phyloP scores from a whole-genome alignment of 805 yeast genomes.

The Metschnikowia chrysomelidarum region DNA sequence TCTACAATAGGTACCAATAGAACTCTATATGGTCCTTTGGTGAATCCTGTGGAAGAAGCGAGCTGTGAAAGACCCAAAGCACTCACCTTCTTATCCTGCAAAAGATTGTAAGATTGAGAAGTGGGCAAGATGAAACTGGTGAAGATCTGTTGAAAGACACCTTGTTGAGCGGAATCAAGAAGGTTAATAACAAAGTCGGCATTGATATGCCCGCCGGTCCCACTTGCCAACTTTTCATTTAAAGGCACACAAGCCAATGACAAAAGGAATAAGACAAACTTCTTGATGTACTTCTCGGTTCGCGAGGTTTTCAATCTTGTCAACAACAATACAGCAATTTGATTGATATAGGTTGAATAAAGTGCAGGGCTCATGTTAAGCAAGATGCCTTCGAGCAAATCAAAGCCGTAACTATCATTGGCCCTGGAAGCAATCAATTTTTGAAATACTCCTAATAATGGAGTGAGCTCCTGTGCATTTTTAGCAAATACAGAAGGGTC shows the following conservation, averaged over 20 bases:
- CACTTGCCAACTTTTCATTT: slow-evolving; percentile 23
- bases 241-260: slow-evolving; percentile 45
- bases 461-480: slow-evolving; percentile 48
- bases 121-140: slow-evolving; percentile 54
- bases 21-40: slow-evolving; percentile 19
- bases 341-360: slow-evolving; percentile 57
- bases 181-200: slow-evolving; percentile 55
- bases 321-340: slow-evolving; percentile 72
- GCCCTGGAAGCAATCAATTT: slow-evolving; percentile 81
- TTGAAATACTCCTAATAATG: slow-evolving; percentile 95
- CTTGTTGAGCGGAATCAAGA: slow-evolving; percentile 70
- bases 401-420: slow-evolving; percentile 82
- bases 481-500: slow-evolving; percentile 41
- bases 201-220: slow-evolving; percentile 36
- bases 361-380: slow-evolving; percentile 49
- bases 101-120: slow-evolving; percentile 45
- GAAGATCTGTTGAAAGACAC: slow-evolving; percentile 51
- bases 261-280: slow-evolving; percentile 63
- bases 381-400: slow-evolving; percentile 70
- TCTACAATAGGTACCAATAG: slow-evolving; percentile 30
- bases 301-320: slow-evolving; percentile 77
- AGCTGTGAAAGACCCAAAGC: slow-evolving; percentile 50
- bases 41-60: slow-evolving; percentile 27
- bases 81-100: slow-evolving; percentile 54
- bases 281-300: slow-evolving; percentile 77